phyloP scores from a whole-genome alignment of 2,329 filamentous ascomycete species.

The Fusarium buxicola region DNA sequence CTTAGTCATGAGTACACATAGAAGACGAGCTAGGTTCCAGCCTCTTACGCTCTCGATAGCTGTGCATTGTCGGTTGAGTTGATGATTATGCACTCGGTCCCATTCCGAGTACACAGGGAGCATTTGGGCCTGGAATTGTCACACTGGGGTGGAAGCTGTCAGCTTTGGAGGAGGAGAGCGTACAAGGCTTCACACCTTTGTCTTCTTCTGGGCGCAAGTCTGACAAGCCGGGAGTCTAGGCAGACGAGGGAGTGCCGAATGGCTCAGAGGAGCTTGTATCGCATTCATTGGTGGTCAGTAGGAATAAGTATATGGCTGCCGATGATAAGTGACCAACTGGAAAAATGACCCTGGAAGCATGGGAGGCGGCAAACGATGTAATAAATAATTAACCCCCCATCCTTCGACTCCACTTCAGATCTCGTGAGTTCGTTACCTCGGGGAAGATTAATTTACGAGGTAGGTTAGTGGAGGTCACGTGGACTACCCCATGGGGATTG shows the following conservation, averaged over 20 bases:
- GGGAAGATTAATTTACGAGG: no score
- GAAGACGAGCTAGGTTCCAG: fast-evolving
- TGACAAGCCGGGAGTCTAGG: slow-evolving; percentile 29
- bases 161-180: not conserved
- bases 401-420: no score
- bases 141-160: slow-evolving; percentile 4
- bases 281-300: no score
- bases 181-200: slow-evolving; percentile 3
- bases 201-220: slow-evolving; percentile 17
- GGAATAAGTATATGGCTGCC: no score
- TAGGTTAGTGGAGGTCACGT: no score
- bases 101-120: slow-evolving; percentile 5
- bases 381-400: no score
- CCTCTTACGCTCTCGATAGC: slow-evolving; percentile 10
- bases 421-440: no score
- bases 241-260: not conserved
- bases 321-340: no score
- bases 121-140: slow-evolving; percentile 22
- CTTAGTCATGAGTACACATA: fast-evolving
- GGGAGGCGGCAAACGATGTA: no score
- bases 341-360: no score
- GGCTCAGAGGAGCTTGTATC: not conserved
- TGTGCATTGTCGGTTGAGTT: not conserved
- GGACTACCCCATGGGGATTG: no score
- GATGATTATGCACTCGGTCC: slow-evolving; percentile 4